These are phyloP conservation scores for Schizochytrium sp. DNA, from an alignment of 108 stramenopile species.

Conservation along the genomic window DNA sequence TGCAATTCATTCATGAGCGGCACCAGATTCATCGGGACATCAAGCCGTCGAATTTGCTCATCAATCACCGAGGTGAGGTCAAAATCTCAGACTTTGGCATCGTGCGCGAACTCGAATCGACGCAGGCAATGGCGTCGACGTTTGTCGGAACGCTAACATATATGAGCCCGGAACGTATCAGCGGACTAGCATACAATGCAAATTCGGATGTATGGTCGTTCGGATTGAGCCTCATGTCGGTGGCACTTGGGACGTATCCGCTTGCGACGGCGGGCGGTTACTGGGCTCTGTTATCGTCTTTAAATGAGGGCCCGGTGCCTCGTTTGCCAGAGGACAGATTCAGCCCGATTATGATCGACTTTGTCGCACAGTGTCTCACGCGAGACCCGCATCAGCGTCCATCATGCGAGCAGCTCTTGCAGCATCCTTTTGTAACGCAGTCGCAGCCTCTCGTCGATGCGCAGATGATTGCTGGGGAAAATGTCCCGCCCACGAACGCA, in stretches of 20 bases:
- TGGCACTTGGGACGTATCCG: conserved; percentile 49
- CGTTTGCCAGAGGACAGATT: not conserved
- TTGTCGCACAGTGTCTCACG: not conserved
- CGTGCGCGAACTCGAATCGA: conserved; percentile 12
- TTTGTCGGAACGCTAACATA: conserved; percentile 55
- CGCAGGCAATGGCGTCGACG: conserved; percentile 39
- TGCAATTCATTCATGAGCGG: conserved; percentile 40
- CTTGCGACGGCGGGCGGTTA: conserved; percentile 12
- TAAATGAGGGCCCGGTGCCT: conserved; percentile 24
- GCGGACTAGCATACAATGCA: conserved; percentile 39
- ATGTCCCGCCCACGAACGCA: not conserved
- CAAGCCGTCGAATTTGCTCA: conserved; percentile 51
- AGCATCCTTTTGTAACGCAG: not conserved
- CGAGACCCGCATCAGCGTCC: not conserved
- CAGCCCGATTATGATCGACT: not conserved
- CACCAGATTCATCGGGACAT: conserved; percentile 58
- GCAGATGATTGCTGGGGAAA: not conserved
- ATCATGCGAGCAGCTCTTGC: not conserved
- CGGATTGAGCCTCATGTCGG: conserved; percentile 48
- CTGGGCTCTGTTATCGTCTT: conserved; percentile 26
- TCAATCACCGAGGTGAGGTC: not conserved
- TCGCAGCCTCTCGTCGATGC: not conserved
- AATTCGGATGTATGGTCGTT: conserved; percentile 54
- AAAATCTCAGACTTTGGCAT: conserved; percentile 35
- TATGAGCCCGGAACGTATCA: conserved; percentile 58